These are phyloP conservation scores for Aspergillus hiratsukae DNA, from an alignment of 2,329 filamentous ascomycete species.

Conservation along the genomic window DNA sequence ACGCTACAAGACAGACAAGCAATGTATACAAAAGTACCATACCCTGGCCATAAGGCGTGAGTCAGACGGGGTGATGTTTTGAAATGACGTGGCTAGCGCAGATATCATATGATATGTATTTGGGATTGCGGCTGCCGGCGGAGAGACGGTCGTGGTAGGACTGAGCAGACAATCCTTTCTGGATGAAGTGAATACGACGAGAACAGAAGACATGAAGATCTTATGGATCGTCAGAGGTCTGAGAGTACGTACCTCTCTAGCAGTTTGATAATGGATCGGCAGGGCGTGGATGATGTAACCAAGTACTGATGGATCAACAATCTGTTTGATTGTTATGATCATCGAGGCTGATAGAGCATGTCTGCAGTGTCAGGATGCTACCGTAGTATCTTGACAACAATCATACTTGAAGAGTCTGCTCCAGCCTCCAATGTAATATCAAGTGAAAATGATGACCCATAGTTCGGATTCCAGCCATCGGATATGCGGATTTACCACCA, in stretches of 20 bases:
- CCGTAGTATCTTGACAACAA: background rate
- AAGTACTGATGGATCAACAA: no score
- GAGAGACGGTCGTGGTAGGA: no score
- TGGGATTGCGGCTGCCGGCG: no score
- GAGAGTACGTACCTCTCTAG: background rate
- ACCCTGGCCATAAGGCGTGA: no score
- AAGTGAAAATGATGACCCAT: no score
- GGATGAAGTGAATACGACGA: slow-evolving; percentile 13
- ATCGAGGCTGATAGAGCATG: background rate
- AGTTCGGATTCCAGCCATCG: background rate
- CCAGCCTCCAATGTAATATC: no score
- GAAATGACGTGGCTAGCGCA: background rate
- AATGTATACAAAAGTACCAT: no score
- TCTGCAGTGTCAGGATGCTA: background rate
- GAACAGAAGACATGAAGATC: slow-evolving; percentile 1
- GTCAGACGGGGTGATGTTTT: no score
- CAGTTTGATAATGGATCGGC: background rate
- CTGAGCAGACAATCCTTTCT: slow-evolving; percentile 10
- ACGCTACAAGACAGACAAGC: background rate
- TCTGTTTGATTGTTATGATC: no score
- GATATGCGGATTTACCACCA: slow-evolving; percentile 10
- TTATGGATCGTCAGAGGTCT: slow-evolving; percentile 7
- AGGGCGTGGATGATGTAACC: background rate
- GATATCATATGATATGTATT: background rate
- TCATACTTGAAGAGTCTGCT: no score